A percentile compares a stretch with the other conserved stretches of the same genome.
Evolutionary conservation across 2,329 filamentous ascomycete genomes (phyloP).

Genomic region (Aspergillus floridensis): DNA sequence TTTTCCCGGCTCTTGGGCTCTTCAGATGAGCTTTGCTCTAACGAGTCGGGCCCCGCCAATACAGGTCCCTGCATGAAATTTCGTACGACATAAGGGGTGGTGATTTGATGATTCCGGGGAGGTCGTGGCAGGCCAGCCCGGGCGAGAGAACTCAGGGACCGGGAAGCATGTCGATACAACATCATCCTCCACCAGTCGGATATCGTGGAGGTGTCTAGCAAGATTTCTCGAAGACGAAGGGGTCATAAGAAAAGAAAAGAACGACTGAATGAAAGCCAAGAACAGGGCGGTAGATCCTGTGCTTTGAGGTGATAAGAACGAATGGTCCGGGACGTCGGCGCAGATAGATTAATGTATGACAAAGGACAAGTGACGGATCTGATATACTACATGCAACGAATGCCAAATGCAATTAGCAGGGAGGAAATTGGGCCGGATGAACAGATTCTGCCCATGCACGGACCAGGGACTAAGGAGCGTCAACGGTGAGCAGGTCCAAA

Average conservation of each 20-base stretch:
- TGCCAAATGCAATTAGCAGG: neutral
- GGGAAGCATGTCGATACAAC: conserved; percentile 26
- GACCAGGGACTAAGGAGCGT: conserved; percentile 2
- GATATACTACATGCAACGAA: neutral
- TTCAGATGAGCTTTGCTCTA: conserved; percentile 32
- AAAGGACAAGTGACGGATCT: neutral
- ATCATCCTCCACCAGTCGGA: conserved; percentile 17
- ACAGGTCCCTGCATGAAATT: conserved; percentile 24
- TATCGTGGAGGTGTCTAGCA: neutral
- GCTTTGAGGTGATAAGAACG: neutral
- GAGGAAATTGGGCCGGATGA: neutral
- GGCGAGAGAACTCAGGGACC: conserved; percentile 20
- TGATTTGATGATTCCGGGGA: conserved; percentile 10
- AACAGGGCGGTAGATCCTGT: neutral
- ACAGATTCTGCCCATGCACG: neutral
- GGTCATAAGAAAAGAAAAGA: neutral
- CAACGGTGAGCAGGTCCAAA: conserved; percentile 15
- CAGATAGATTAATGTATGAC: neutral
- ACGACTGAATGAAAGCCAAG: neutral
- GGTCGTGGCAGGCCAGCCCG: conserved; percentile 19
- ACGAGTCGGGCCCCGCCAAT: conserved; percentile 25
- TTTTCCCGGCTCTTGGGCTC: conserved; percentile 24
- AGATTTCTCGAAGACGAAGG: neutral
- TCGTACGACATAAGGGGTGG: conserved; percentile 19
- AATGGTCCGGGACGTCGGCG: neutral